phyloP scores from a whole-genome alignment of 176 grass and related monocot species.

The Poa pratensis region DNA sequence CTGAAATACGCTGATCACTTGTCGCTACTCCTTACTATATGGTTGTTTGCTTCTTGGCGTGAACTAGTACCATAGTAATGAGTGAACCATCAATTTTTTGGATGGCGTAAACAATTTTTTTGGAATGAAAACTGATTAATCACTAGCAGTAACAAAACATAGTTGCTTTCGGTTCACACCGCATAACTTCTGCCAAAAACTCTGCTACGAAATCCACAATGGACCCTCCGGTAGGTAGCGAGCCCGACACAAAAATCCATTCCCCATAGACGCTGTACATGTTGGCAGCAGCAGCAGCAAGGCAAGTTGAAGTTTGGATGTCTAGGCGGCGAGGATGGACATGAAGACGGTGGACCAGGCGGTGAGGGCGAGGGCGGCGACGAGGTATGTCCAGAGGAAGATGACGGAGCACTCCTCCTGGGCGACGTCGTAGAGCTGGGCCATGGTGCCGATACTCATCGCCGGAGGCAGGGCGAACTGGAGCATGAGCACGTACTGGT shows the following conservation, averaged over 20 bases:
- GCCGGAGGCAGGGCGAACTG: conserved; percentile 73
- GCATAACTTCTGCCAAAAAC: no score
- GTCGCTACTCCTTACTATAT: no score
- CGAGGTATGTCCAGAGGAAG: conserved; percentile 64
- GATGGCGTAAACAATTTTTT: no score
- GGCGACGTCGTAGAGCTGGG: conserved; percentile 60
- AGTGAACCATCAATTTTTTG: no score
- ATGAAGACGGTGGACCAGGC: conserved; percentile 57
- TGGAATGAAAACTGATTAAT: not conserved
- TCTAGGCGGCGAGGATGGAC: conserved; percentile 13
- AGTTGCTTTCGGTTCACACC: no score
- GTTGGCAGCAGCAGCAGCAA: not conserved
- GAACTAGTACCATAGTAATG: no score
- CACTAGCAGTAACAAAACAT: not conserved
- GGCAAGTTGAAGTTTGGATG: not conserved
- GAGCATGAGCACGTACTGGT: conserved; percentile 73
- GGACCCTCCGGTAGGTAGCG: no score
- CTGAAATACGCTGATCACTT: no score
- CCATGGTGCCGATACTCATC: conserved; percentile 73
- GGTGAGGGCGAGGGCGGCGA: conserved; percentile 59
- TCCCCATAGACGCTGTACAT: not conserved
- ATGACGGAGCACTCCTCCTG: conserved; percentile 74
- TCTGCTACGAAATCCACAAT: no score
- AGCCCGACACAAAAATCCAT: no score
- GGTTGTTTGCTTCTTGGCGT: no score